Evolutionary conservation across 2,329 filamentous ascomycete genomes (phyloP), one percentile per base, ranked within the genome.

Genomic region (Metarhizium brunneum): DNA sequence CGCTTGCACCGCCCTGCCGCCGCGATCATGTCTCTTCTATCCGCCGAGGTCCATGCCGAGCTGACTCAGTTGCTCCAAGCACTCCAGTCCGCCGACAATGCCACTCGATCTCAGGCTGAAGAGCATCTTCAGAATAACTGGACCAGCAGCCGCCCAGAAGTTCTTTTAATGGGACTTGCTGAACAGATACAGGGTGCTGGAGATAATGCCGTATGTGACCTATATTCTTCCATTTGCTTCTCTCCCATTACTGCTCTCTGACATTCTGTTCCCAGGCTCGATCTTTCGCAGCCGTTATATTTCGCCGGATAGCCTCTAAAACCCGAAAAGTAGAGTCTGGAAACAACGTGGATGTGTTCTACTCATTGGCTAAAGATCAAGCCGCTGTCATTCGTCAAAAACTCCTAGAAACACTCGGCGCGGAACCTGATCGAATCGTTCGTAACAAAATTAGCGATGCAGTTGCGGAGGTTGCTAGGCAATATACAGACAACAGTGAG

Each of bases 401-500:
- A 71, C 77, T 97, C 57, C 80, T 97, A 47, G 82, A 92, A 66
- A 85, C 84, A 53, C 78, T 96, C 54, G 83, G 83, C 56, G 78
- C 77, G 59, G 94, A 97, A 74, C 76, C 82, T 25, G 82, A 88
- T 59, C 81, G 85, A 59, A 77, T 82, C 43, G 88, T 96, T 50
- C 82, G 94, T 65, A 94, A 96, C 76, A 99, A 99, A 73, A 88
- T 97, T 68, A 94, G 92, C 64, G 94, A 99, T 73, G 91, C 92
- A n/a, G 88, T 97, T 59, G 94, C 94, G 29, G 94, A 99, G 73
- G 80, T 99, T 58, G 94, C 92, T 48, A 85, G 94, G 66, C 91
- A 99, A 75, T 96, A 96, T 73, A 88, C 89, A 48, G 94, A 97
- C 65, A 90, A 88, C 66, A 86, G 90, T 95, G 79, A 70, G 85